Evolutionary conservation across 345 rosid species (phyloP), one percentile per base, ranked within the genome.

Genomic region (Sisymbrium irio): DNA sequence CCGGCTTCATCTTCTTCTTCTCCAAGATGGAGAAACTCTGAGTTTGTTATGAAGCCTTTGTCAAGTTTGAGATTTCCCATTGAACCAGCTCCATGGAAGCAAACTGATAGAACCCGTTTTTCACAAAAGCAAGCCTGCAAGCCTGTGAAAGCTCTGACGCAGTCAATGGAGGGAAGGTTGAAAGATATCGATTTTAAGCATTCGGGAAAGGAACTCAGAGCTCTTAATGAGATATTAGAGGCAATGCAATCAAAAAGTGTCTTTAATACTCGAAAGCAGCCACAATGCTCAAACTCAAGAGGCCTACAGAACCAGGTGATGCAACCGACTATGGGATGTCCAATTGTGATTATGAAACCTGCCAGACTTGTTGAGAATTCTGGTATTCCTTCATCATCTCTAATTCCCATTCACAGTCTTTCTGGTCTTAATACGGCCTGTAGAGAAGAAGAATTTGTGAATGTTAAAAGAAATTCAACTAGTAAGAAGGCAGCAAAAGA

Each of bases 321-420:
- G 32, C 65, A 72, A 36, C n/a, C 33, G 4, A 7, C 15, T 8
- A 36, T 25, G 46, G 20, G 56, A 67, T 62, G 78, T 2, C 96
- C 97, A 4, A 95, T 95, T 47, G 97, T 95, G 78, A 89, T 95
- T 63, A 91, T 95, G 93, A 94, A 95, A 86, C 93, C 97, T 15
- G 90, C 92, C 22, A 91, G 89, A 81, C 87, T 83, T 58, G 82
- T 86, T 47, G 92, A 85, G 46, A 85, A 85, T 67, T 82, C 84
- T 46, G 81, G 82, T 67, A 77, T 83, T 54, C 77, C 83, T 75
- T 56, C 85, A 80, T 80, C 91, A 63, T 82, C 87, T 9, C 79
- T 82, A 50, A 79, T 85, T 80, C 84, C 92, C 28, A 54, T 83
- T 15, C 87, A 87, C 59, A 66, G 79, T n/a, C 75, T 83, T 49